A percentile compares a stretch with the other conserved stretches of the same genome.
Conservation (phyloP, 2,329 filamentous ascomycete genomes). For the Cladophialophora immunda region DNA sequence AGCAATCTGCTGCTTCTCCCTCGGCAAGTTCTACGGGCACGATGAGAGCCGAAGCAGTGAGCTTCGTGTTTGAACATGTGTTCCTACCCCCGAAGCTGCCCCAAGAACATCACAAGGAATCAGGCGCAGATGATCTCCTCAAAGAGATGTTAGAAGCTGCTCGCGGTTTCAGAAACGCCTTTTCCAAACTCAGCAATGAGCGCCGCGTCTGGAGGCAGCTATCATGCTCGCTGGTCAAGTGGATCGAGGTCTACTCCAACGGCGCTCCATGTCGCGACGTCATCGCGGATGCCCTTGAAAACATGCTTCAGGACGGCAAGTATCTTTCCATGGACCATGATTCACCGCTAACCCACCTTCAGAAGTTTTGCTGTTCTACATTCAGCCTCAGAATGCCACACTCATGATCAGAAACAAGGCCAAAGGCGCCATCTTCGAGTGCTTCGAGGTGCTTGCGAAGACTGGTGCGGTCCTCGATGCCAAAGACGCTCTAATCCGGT, state of each 20-base stretch:
- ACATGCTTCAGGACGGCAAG: slow-evolving; percentile 23
- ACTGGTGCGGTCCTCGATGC: slow-evolving; percentile 50
- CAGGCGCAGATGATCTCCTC: slow-evolving; percentile 23
- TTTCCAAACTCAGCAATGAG: slow-evolving; percentile 8
- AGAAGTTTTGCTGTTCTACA: slow-evolving; percentile 51
- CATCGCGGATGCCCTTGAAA: slow-evolving; percentile 9
- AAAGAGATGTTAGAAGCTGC: slow-evolving; percentile 22
- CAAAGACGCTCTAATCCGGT: slow-evolving; percentile 52
- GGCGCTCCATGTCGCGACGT: slow-evolving; percentile 18
- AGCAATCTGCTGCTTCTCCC: slow-evolving; percentile 14
- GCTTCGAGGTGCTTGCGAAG: slow-evolving; percentile 58
- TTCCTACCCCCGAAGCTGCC: slow-evolving; percentile 61
- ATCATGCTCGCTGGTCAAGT: slow-evolving; percentile 13
- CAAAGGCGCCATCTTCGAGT: slow-evolving; percentile 47
- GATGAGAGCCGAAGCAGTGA: slow-evolving; percentile 15
- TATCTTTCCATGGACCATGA: background rate
- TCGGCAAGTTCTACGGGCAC: background rate
- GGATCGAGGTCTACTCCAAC: slow-evolving; percentile 31
- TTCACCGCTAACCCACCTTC: background rate
- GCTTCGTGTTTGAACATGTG: slow-evolving; percentile 57
- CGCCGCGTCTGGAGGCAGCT: slow-evolving; percentile 18
- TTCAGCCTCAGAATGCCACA: slow-evolving; percentile 58
- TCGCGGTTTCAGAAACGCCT: slow-evolving; percentile 3
- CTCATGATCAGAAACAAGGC: slow-evolving; percentile 50
- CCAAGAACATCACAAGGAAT: slow-evolving; percentile 48